Percentiles rank a stretch among this genome's conserved stretches.
Conservation (phyloP, 2,329 filamentous ascomycete species). For the Simplicillium aogashimaense region DNA sequence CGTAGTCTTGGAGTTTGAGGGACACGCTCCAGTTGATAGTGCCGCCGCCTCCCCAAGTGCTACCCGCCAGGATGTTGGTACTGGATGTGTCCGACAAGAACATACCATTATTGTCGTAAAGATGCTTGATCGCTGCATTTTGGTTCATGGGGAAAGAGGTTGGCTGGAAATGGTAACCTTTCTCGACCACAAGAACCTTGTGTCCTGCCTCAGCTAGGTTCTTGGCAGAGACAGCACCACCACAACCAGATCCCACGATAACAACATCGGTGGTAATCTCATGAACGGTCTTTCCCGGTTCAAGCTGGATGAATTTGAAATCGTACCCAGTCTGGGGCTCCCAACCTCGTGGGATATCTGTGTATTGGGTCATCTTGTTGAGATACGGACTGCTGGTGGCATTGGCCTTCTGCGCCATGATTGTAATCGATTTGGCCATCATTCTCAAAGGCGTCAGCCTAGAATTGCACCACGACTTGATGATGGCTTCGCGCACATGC, state of each 20-base stretch:
- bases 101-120: conserved; percentile 61
- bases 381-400: conserved; percentile 46
- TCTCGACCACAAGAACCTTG: conserved; percentile 71
- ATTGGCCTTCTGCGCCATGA: conserved; percentile 44
- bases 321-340: conserved; percentile 39
- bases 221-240: conserved; percentile 73
- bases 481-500: conserved; percentile 48
- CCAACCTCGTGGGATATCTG: conserved; percentile 41
- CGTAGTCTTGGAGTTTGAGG: conserved; percentile 59
- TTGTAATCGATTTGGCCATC: conserved; percentile 45
- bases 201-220: conserved; percentile 68
- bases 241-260: conserved; percentile 79
- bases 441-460: conserved; percentile 43
- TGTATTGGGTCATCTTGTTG: conserved; percentile 45
- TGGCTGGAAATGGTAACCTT: conserved; percentile 66
- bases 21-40: conserved; percentile 75
- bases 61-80: conserved; percentile 55
- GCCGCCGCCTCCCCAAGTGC: conserved; percentile 76
- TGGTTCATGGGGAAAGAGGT: conserved; percentile 67
- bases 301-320: conserved; percentile 54
- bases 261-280: conserved; percentile 71
- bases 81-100: conserved; percentile 45
- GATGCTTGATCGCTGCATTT: conserved; percentile 44
- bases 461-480: conserved; percentile 52
- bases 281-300: conserved; percentile 31